Conservation (phyloP, 2,329 filamentous ascomycete species). For the Ophiostoma perfectum region DNA sequence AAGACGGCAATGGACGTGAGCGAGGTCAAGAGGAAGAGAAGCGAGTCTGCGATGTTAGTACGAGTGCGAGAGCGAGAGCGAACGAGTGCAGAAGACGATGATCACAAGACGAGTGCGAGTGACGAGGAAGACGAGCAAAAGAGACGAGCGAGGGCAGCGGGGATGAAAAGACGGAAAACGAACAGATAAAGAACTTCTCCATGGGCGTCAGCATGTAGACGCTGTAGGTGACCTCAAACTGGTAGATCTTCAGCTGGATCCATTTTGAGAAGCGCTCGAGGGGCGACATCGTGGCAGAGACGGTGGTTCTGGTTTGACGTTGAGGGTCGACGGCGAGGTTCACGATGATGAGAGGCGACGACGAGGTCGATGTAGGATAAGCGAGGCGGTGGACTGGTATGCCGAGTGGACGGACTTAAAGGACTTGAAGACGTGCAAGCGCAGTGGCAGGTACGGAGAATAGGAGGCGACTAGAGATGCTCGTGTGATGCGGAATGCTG, state of each 20-base stretch:
- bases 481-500: neutral
- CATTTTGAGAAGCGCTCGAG: conserved; percentile 64
- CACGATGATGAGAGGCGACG: neutral
- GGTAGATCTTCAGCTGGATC: conserved; percentile 93
- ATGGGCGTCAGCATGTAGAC: conserved; percentile 96
- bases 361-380: neutral
- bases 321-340: neutral
- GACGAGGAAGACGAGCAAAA: neutral
- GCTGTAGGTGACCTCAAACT: conserved; percentile 94
- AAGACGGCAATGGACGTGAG: conserved; percentile 81
- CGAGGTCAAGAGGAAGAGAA: conserved; percentile 83
- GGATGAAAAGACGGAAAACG: conserved; percentile 33
- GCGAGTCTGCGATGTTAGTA: conserved; percentile 58
- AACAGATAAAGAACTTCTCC: conserved; percentile 97
- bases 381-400: neutral
- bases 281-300: conserved; percentile 37
- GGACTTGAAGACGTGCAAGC: no score
- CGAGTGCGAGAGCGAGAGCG: neutral
- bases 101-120: neutral
- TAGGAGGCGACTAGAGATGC: neutral
- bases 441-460: no score
- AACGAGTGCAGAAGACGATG: neutral
- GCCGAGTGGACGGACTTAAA: no score
- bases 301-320: conserved; percentile 16
- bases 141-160: neutral